Conservation (phyloP, 2,329 filamentous ascomycete genomes). For the Colletotrichum sp. region DNA sequence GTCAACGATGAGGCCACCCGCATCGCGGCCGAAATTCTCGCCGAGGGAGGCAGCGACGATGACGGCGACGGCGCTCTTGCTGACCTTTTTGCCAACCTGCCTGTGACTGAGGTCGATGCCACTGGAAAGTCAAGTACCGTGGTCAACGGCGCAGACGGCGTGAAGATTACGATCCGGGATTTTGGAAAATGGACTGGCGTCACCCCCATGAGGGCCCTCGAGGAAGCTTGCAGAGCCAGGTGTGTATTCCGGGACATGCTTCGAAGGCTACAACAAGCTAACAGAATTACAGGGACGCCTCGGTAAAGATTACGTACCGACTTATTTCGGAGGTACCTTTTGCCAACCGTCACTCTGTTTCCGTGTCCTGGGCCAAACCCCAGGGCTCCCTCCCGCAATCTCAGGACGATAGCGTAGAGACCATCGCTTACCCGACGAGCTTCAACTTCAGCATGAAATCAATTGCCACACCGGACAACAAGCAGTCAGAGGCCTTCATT, state of each 20-base stretch:
- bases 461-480: slow-evolving; percentile 74
- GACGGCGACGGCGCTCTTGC: slow-evolving; percentile 58
- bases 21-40: slow-evolving; percentile 64
- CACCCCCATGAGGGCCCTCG: slow-evolving; percentile 75
- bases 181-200: slow-evolving; percentile 86
- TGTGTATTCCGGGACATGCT: slow-evolving; percentile 35
- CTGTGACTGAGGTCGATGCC: slow-evolving; percentile 62
- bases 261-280: neutral
- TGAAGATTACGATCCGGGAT: slow-evolving; percentile 71
- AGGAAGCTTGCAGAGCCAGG: slow-evolving; percentile 88
- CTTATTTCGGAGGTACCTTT: slow-evolving; percentile 76
- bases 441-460: slow-evolving; percentile 76
- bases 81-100: slow-evolving; percentile 65
- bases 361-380: slow-evolving; percentile 79
- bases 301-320: slow-evolving; percentile 69
- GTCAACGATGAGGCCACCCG: slow-evolving; percentile 61
- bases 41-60: slow-evolving; percentile 47
- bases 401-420: slow-evolving; percentile 41
- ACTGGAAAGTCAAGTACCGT: slow-evolving; percentile 65
- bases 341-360: slow-evolving; percentile 76
- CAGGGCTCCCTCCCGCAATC: slow-evolving; percentile 57
- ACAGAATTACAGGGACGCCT: slow-evolving; percentile 63
- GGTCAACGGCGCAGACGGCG: slow-evolving; percentile 55
- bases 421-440: slow-evolving; percentile 50
- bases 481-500: slow-evolving; percentile 87